Percentiles rank a stretch among this genome's conserved stretches.
Conservation (phyloP, 2,329 filamentous ascomycete genomes). For the Colletotrichum chrysophilum region DNA sequence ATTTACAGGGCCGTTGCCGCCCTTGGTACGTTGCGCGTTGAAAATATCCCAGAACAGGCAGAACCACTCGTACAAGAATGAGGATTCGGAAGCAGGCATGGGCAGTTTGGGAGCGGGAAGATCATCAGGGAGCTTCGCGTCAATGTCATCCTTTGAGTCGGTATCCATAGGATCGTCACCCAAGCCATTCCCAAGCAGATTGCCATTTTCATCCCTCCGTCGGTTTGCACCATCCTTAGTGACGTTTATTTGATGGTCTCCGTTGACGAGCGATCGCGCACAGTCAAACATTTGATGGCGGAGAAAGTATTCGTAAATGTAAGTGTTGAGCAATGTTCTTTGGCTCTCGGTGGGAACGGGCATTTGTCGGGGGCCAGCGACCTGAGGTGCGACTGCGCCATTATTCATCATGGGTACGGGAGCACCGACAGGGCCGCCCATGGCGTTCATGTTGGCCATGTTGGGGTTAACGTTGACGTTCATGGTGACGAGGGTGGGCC, state of each 20-base stretch:
- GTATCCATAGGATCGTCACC: slow-evolving; percentile 81
- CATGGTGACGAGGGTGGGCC: slow-evolving; percentile 44
- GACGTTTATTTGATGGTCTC: slow-evolving; percentile 70
- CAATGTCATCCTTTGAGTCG: slow-evolving; percentile 80
- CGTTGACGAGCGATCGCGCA: slow-evolving; percentile 74
- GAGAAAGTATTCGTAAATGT: slow-evolving; percentile 92
- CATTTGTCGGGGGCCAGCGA: slow-evolving; percentile 28
- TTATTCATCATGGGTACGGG: slow-evolving; percentile 74
- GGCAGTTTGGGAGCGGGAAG: slow-evolving; percentile 77
- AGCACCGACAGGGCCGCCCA: slow-evolving; percentile 70
- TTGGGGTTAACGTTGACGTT: slow-evolving; percentile 62
- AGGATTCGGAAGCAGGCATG: slow-evolving; percentile 69
- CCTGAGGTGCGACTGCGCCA: slow-evolving; percentile 40
- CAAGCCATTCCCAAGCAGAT: slow-evolving; percentile 69
- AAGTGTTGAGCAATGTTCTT: slow-evolving; percentile 75
- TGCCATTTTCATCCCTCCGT: slow-evolving; percentile 71
- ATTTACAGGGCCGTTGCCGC: slow-evolving; percentile 65
- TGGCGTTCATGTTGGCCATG: slow-evolving; percentile 74
- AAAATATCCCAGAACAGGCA: slow-evolving; percentile 97
- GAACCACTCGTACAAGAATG: slow-evolving; percentile 98
- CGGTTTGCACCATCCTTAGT: slow-evolving; percentile 73
- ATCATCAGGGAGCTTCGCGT: slow-evolving; percentile 77
- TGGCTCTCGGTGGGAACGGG: slow-evolving; percentile 39
- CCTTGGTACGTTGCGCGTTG: slow-evolving; percentile 77
- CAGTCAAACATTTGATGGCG: slow-evolving; percentile 84